These are phyloP conservation scores for Pseudozyma tsukubaensis DNA, from an alignment of 1,284 basidiomycete species.

Conservation along the genomic window DNA sequence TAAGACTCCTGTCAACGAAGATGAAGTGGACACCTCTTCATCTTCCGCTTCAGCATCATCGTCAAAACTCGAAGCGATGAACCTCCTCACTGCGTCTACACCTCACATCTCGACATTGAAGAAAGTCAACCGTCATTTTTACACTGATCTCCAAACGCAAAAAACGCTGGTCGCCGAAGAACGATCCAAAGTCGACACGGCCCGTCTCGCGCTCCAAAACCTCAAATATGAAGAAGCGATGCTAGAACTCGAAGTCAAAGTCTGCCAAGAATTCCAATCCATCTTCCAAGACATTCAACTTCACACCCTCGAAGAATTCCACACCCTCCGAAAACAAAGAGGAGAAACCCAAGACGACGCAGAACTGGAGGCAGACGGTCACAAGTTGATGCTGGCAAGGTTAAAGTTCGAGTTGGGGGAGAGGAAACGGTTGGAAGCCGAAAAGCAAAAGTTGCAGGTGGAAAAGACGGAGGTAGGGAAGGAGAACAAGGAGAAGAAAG, in stretches of 20 bases:
- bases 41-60: neutral
- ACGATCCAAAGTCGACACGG: conserved; percentile 34
- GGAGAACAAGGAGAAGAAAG: conserved; percentile 49
- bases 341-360: conserved; percentile 6
- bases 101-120: conserved; percentile 33
- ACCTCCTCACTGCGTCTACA: conserved; percentile 27
- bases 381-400: conserved; percentile 39
- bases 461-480: conserved; percentile 35
- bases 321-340: neutral
- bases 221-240: conserved; percentile 49
- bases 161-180: conserved; percentile 34
- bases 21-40: neutral
- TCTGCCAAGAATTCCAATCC: conserved; percentile 48
- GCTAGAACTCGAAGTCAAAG: conserved; percentile 42
- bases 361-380: conserved; percentile 17
- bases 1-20: conserved; percentile 14
- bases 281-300: conserved; percentile 48
- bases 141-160: conserved; percentile 26
- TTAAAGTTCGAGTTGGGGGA: conserved; percentile 42
- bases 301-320: conserved; percentile 31
- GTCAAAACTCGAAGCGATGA: conserved; percentile 6
- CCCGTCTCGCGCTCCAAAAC: conserved; percentile 39
- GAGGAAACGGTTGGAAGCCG: conserved; percentile 32
- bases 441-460: conserved; percentile 33
- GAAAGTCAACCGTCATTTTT: conserved; percentile 28